Percentiles rank a stretch among this genome's conserved stretches.
phyloP scores from a whole-genome alignment of 495 filamentous ascomycete genomes.

The Tetracladium marchalianum region DNA sequence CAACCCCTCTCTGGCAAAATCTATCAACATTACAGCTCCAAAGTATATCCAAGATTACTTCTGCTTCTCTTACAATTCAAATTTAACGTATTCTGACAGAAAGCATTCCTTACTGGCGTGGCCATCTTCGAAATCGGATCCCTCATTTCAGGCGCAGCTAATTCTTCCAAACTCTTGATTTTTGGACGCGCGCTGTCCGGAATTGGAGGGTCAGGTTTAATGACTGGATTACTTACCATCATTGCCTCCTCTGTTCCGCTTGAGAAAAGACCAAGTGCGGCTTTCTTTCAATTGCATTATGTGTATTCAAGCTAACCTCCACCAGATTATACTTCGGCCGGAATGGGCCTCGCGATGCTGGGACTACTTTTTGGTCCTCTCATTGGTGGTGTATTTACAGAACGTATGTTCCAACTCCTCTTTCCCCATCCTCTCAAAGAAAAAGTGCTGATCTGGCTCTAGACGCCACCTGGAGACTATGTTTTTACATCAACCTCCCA shows the following conservation, averaged over 20 bases:
- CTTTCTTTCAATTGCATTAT: not conserved
- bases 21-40: slow-evolving; percentile 33
- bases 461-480: not conserved
- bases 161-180: slow-evolving; percentile 40
- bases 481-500: slow-evolving; percentile 6
- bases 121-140: slow-evolving; percentile 41
- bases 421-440: not conserved
- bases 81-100: slow-evolving; percentile 14
- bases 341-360: not conserved
- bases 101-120: slow-evolving; percentile 33
- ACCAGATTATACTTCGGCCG: not conserved
- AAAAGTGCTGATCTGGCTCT: no score
- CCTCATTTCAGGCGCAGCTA: slow-evolving; percentile 39
- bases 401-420: not conserved
- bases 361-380: slow-evolving; percentile 35
- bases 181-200: slow-evolving; percentile 46
- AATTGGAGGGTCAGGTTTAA: slow-evolving; percentile 34
- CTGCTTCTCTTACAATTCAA: not conserved
- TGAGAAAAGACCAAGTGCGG: slow-evolving; percentile 27
- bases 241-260: slow-evolving; percentile 34
- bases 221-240: slow-evolving; percentile 44
- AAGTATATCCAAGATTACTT: slow-evolving; percentile 13
- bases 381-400: slow-evolving; percentile 34
- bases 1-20: slow-evolving; percentile 36
- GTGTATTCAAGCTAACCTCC: not conserved